These are phyloP conservation scores for Penicillium sclerotiorum DNA, from an alignment of 2,329 filamentous ascomycete species.

Conservation along the genomic window DNA sequence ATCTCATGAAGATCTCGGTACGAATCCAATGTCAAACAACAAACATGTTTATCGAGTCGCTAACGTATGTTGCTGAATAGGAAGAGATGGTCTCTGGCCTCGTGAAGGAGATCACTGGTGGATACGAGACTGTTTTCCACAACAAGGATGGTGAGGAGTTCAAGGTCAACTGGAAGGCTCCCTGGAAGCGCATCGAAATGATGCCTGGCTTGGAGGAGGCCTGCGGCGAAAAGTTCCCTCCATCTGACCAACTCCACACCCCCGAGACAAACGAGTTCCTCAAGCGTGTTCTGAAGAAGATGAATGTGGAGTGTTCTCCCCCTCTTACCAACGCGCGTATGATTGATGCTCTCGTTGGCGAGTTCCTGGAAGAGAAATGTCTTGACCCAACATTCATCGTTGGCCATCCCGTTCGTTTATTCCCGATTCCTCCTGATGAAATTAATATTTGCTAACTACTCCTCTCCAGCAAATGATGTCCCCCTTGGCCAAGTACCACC, in stretches of 20 bases:
- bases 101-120: conserved; percentile 84
- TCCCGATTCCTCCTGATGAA: no score
- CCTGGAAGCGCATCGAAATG: conserved; percentile 95
- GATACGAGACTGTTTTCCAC: conserved; percentile 82
- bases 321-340: conserved; percentile 93
- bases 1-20: conserved; percentile 87
- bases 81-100: conserved; percentile 89
- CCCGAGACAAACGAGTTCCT: conserved; percentile 87
- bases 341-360: conserved; percentile 91
- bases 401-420: no score
- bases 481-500: conserved; percentile 93
- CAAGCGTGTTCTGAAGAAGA: conserved; percentile 80
- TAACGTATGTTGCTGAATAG: no score
- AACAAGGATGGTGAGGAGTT: conserved; percentile 84
- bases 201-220: conserved; percentile 89
- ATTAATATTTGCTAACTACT: no score
- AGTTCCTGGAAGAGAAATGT: conserved; percentile 93
- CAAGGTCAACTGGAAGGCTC: conserved; percentile 92
- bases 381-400: conserved; percentile 91
- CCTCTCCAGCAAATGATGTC: conserved; percentile 96
- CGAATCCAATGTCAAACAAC: no score
- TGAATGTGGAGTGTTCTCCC: conserved; percentile 83
- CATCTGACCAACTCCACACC: conserved; percentile 86
- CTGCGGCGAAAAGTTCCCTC: conserved; percentile 90
- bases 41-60: no score